Evolutionary conservation across 768 basidiomycete species (phyloP), one percentile per base, ranked within the genome.

Genomic region (Tremella yokohamensis): DNA sequence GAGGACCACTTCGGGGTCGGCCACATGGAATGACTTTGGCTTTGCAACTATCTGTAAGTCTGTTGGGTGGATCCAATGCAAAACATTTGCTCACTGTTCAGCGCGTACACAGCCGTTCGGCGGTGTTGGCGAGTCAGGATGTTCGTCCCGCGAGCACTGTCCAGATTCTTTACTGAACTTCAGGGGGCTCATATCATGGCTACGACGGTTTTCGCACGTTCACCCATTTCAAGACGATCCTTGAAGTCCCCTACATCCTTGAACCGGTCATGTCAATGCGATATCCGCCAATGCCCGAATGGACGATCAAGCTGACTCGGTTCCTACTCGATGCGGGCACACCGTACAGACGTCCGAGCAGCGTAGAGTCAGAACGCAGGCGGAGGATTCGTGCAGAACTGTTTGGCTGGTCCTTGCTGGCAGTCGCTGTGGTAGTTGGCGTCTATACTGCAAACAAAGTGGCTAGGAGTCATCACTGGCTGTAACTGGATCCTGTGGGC

Each of bases 121-220:
- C n/a, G 75, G 75, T 40, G 70, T 75, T 7, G 75, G 75, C 7
- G 69, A 66, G 9, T 73, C 70, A 56, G 75, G 75, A 20, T 73
- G 75, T 76, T 29, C 64, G 74, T 72, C 1, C 18, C 24, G 37
- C 4, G 34, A 24, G 11, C 37, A 7, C 12, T 8, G 8, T 38
- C 26, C n/a, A 38, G 39, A 26, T 18, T n/a, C 18, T 2, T 22
- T 40, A 26, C 22, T 52, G 15, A 39, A 22, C 3, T 13, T 52
- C 34, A 67, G 69, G 66, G 69, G 75, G 75, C 9, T 58, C 66
- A 4, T 73, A 73, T 34, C 75, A 75, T 49, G 75, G 75, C 12
- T 49, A 61, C 52, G 65, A 68, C 38, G 71, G 69, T 13, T 76
- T 72, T 59, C 62, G 68, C 24, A 70, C 70, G 0, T 76, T 76